These are phyloP conservation scores for Amanita pallidorosea DNA, from an alignment of 768 basidiomycete species.

Conservation along the genomic window DNA sequence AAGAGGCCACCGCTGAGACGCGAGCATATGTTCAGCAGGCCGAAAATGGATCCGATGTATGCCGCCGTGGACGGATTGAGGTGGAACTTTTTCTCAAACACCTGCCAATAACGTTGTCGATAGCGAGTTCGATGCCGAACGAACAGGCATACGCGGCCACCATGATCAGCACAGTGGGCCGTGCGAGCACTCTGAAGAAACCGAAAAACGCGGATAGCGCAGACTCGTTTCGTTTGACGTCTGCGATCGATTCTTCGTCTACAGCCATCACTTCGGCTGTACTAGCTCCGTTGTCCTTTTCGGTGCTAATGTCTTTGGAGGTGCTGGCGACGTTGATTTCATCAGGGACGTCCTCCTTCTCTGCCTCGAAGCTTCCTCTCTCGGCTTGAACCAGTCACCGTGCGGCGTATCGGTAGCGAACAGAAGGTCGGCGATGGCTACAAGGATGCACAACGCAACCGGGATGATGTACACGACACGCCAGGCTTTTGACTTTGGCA, in stretches of 20 bases:
- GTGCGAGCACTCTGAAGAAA: slow-evolving; percentile 22
- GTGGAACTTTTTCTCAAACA: slow-evolving; percentile 22
- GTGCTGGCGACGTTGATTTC: neutral
- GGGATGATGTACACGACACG: slow-evolving; percentile 11
- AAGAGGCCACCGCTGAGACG: slow-evolving; percentile 3
- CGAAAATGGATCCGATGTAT: slow-evolving; percentile 29
- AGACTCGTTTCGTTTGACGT: slow-evolving; percentile 4
- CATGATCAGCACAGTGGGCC: slow-evolving; percentile 45
- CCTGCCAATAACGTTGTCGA: slow-evolving; percentile 41
- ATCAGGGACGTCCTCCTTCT: neutral
- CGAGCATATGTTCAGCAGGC: slow-evolving; percentile 1
- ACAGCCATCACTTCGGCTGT: neutral
- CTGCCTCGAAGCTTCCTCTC: neutral
- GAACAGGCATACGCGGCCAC: slow-evolving; percentile 41
- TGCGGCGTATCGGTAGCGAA: slow-evolving; percentile 2
- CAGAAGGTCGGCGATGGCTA: neutral
- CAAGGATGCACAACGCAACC: neutral
- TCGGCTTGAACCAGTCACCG: neutral
- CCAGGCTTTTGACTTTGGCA: slow-evolving; percentile 18
- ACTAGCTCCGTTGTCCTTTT: neutral
- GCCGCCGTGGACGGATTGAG: slow-evolving; percentile 43
- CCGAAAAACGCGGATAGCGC: slow-evolving; percentile 15
- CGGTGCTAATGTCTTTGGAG: neutral
- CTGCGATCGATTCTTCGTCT: neutral
- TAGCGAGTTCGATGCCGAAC: slow-evolving; percentile 47